Percentiles rank a stretch among this genome's conserved stretches.
These are phyloP conservation scores for Pseudopyricularia javanii DNA, from an alignment of 2,329 filamentous ascomycete genomes.

Conservation along the genomic window DNA sequence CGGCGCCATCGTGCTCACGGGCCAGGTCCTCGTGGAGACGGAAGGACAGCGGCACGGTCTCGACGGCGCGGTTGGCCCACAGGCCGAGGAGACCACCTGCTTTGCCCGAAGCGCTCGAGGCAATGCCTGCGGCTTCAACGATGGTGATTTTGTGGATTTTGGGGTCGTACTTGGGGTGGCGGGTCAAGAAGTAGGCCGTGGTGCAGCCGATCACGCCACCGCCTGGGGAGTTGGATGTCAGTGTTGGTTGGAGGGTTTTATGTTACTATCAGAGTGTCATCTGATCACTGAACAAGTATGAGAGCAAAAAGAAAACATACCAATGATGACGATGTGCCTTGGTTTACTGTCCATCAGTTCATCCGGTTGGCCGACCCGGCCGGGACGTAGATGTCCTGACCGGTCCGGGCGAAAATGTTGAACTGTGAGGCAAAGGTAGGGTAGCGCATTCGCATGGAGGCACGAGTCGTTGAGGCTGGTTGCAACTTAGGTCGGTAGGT, in stretches of 20 bases:
- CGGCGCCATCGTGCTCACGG: constrained; percentile 65
- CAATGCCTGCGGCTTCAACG: constrained; percentile 74
- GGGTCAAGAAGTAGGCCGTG: constrained; percentile 81
- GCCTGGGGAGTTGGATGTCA: constrained; percentile 33
- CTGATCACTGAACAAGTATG: no score
- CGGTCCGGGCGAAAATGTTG: neutral
- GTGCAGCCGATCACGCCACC: constrained; percentile 89
- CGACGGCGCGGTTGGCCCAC: constrained; percentile 73
- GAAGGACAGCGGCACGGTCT: constrained; percentile 78
- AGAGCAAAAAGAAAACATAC: constrained; percentile 11
- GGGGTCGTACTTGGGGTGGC: constrained; percentile 70
- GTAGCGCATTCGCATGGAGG: neutral
- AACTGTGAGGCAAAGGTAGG: neutral
- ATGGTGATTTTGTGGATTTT: constrained; percentile 68
- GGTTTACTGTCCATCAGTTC: constrained; percentile 11
- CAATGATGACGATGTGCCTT: constrained; percentile 35
- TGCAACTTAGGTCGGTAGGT: no score
- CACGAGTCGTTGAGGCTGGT: neutral
- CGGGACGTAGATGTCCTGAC: neutral
- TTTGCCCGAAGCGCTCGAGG: constrained; percentile 88
- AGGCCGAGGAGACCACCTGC: constrained; percentile 80
- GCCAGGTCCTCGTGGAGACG: constrained; percentile 72
- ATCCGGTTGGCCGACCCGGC: neutral
- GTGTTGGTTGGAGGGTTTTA: constrained; percentile 3
- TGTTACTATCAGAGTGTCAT: neutral